Base-by-base conservation (phyloP, 2,329 filamentous ascomycete species). In the Aspergillus pseudoterreus region DNA sequence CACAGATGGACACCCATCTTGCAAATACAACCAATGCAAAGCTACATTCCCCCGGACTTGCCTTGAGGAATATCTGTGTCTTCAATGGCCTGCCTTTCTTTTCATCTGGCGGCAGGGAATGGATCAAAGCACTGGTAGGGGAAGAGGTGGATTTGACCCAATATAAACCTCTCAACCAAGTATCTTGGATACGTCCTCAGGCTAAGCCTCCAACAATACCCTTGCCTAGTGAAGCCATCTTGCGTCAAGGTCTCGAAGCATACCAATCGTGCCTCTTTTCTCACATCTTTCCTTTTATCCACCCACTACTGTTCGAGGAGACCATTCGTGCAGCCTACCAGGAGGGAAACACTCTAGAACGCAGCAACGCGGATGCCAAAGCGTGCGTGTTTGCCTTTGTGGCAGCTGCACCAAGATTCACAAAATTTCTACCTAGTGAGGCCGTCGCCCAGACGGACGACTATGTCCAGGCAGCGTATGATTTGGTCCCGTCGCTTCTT, bases 51-150 rank as follows among this genome's bases (percentile, higher is more conserved):
- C 33, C 51, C 5, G 43, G 51, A 1, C 45, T 45, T 2, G 39
- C 45, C 11, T 27, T 54, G 4, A 45, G 54, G 4, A 56, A 45
- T 30, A 51, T 56, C 33, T 51, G 54, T 14, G 39, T 36, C 1
- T 56, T 56, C 32, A 51, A 54, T 11, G 54, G 54, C 17, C 9
- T 45, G 19, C 54, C 51, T 5, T 47, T 54, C 9, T 45, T 56
- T n/a, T 56, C 54, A 19, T 27, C 35, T 4, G 33, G 45, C 27
- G 51, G 54, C 4, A 33, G 35, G 2, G 15, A 49, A 12, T 56
- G 54, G 54, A 50, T 54, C n/a, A 45, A 51, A 36, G 15, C 27
- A 2, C 42, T 45, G 12, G 54, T 51, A 4, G 54, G 54, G 4
- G 42, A 45, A 30, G 45, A 54, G 2, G 36, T 45, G 11, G 14